Base-by-base conservation (phyloP, 2,329 filamentous ascomycete species). In the Alternaria panax region DNA sequence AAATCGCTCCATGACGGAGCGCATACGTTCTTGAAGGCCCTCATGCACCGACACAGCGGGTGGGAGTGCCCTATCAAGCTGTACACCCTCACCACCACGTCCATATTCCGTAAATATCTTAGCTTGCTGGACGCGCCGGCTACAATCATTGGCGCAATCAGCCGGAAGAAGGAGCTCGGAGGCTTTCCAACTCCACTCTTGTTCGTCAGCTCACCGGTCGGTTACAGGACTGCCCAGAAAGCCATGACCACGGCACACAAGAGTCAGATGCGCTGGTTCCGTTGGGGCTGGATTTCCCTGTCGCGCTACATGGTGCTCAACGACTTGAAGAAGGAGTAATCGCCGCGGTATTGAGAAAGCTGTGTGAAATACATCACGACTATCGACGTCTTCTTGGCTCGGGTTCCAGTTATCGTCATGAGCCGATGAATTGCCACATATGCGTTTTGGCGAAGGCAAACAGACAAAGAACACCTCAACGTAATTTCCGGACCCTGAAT, bases 221-320 rank as follows among this genome's bases (percentile, higher is more conserved):
- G 85, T 55, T 87, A 90, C 64, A 83, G 89, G 64, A 86, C 84
- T 28, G 94, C 92, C 7, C 90, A 93, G 81, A 85, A 82, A 54
- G 93, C 95, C 30, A 99, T 99, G 95, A 93, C 91, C 2, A 84
- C 86, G 54, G 94, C 92, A 27, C 95, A 99, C 81, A 84, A 88
- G 80, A 97, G 93, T 78, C 95, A 99, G 84, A 99, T 99, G 95
- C 87, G 92, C 36, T 99, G 95, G 95, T 99, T 98, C 75, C 87
- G 95, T 7, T 98, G 93, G 86, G 92, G 93, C 3, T 99, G 93
- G 93, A 97, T 99, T 74, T 85, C 87, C 0, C 76, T 97, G 57
- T 95, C 93, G 72, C 85, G 95, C 61, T 99, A 98, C 80, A 98
- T 99, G 95, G 86, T 93, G 57, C 86, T 98, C 30, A 99, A 99